Evolutionary conservation across 1,284 basidiomycete species (phyloP), one percentile per base, ranked within the genome.

Genomic region (Hymenochaete sp.): DNA sequence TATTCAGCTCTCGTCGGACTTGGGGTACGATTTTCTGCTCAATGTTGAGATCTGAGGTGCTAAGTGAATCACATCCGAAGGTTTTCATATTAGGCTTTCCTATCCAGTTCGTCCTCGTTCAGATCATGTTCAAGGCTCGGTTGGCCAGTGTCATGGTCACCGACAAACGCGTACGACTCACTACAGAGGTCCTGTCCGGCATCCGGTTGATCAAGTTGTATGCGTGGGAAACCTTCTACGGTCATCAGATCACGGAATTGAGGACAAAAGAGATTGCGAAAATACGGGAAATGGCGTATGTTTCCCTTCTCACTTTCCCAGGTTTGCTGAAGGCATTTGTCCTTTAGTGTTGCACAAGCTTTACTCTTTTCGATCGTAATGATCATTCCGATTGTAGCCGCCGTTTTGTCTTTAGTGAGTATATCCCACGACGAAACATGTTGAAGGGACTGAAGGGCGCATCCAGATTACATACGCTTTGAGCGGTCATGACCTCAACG

Each of bases 1-100:
- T 75, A 75, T 42, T 81, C 79, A 0, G 80, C 82, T 0, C 67
- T 88, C 10, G 81, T 82, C 28, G 84, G 84, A 1, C 66, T 87
- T 13, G 83, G 71, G 6, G 75, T 79, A 62, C 44, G 74, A 18
- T 24, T 42, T 22, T 21, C 10, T 5, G 13, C 5, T 27, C 11
- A 13, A 28, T 43, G 11, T 13, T n/a, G 16, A 6, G 6, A 21
- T 8, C n/a, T 24, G 9, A 29, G 9, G 33, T 18, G 14, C 14
- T 9, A 22, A 35, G 8, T 9, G 21, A 11, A 16, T 24, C 44
- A 18, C 14, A 29, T 28, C 18, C 22, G 40, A 53, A 70, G 66
- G 69, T 80, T 29, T 62, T 83, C 18, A 39, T 81, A 4, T 52
- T 80, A 10, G 71, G 73, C 3, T 73, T 82, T 44, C 84, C 84